Evolutionary conservation across 2,329 filamentous ascomycete genomes (phyloP).

Genomic region (Aspergillus amoenus): DNA sequence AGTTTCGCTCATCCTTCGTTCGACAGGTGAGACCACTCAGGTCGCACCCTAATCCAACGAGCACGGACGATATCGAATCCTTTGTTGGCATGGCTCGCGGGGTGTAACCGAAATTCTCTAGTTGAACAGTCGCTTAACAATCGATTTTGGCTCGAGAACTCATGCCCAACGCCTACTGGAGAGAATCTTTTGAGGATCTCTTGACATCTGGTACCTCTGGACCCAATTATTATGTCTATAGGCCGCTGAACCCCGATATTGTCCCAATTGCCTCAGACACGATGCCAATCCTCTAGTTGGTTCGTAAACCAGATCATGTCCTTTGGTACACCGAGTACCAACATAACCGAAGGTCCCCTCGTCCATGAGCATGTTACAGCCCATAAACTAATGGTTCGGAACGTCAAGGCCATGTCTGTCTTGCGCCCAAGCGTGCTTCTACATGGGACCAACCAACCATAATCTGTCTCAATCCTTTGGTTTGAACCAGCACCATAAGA

Average conservation of each 20-base stretch:
- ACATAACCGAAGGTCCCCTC: background rate
- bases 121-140: background rate
- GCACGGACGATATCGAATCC: slow-evolving; percentile 2
- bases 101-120: background rate
- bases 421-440: background rate
- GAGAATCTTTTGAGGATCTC: background rate
- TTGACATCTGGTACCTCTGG: background rate
- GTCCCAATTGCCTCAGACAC: background rate
- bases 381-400: background rate
- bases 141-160: background rate
- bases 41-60: background rate
- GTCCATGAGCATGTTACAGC: background rate
- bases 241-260: background rate
- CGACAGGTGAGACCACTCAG: background rate
- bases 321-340: background rate
- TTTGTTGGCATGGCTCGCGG: background rate
- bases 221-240: background rate
- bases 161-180: background rate
- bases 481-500: background rate
- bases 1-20: background rate
- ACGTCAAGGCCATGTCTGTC: too few species aligned
- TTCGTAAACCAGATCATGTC: background rate
- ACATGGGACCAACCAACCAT: background rate
- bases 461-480: background rate
- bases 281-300: background rate